Conservation (phyloP, 192 early-diverging fungal species). For the Chytriomyces hyalinus region DNA sequence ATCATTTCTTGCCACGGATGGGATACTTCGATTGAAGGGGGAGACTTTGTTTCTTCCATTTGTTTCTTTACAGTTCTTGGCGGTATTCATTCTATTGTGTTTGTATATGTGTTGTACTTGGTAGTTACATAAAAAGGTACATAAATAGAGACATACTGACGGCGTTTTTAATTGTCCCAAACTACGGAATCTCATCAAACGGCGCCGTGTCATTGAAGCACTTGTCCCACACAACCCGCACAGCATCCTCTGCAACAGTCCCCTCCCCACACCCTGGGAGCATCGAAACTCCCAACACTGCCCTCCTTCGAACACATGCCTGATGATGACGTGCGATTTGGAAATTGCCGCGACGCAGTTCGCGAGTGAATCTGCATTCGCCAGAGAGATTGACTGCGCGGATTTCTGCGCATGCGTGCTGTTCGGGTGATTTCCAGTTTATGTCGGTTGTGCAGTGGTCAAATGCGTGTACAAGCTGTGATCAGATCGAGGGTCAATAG, state of each 20-base stretch:
- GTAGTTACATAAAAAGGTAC: too few species aligned
- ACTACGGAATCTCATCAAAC: slow-evolving; percentile 83
- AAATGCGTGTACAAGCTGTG: slow-evolving; percentile 58
- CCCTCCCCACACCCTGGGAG: slow-evolving; percentile 76
- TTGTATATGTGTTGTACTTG: background rate
- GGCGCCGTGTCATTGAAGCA: slow-evolving; percentile 95
- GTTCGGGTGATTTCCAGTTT: slow-evolving; percentile 53
- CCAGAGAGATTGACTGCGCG: slow-evolving; percentile 54
- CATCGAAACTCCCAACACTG: slow-evolving; percentile 75
- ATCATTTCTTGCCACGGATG: too few species aligned
- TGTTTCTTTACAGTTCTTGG: background rate
- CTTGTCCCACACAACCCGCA: slow-evolving; percentile 83
- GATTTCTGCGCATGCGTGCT: slow-evolving; percentile 62
- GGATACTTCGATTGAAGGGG: background rate
- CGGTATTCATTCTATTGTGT: background rate
- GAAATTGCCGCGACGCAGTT: slow-evolving; percentile 49
- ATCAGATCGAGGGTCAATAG: slow-evolving; percentile 4
- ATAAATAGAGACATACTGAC: too few species aligned
- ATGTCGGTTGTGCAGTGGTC: slow-evolving; percentile 57
- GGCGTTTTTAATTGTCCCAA: too few species aligned
- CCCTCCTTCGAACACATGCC: slow-evolving; percentile 86
- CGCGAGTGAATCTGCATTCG: slow-evolving; percentile 55
- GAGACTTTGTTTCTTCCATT: background rate
- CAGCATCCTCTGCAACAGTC: slow-evolving; percentile 83
- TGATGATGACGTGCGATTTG: slow-evolving; percentile 55